phyloP scores from a whole-genome alignment of 1,284 basidiomycete genomes.

The Pascua guehoae region DNA sequence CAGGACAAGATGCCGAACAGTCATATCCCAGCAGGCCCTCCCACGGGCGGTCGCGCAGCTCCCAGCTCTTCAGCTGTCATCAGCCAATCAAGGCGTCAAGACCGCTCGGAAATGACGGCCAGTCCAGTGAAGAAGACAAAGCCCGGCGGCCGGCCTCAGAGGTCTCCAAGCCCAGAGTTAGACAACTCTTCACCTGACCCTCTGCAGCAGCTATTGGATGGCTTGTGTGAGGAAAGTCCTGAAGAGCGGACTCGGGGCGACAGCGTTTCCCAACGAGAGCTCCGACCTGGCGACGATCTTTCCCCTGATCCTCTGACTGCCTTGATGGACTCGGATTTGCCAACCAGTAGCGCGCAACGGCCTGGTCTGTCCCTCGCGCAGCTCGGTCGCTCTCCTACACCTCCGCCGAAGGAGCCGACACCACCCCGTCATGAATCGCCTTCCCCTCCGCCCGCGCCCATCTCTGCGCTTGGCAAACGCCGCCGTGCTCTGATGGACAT shows the following conservation, averaged over 20 bases:
- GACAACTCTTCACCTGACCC: too few relatives aligned
- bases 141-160: too few relatives aligned
- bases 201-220: too few relatives aligned
- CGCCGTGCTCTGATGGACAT: background rate
- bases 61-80: too few relatives aligned
- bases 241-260: background rate
- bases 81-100: too few relatives aligned
- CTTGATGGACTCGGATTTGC: background rate
- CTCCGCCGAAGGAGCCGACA: conserved; percentile 2
- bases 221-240: background rate
- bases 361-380: background rate
- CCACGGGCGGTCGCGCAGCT: too few relatives aligned
- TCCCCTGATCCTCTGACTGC: background rate
- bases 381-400: background rate
- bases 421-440: background rate
- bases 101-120: too few relatives aligned
- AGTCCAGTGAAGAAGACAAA: too few relatives aligned
- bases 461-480: too few relatives aligned
- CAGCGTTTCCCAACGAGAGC: background rate
- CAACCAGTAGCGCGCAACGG: background rate
- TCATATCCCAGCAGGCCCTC: too few relatives aligned
- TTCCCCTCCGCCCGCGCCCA: background rate
- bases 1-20: too few relatives aligned
- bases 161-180: too few relatives aligned
- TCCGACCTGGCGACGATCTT: background rate